Base-by-base conservation (phyloP, 192 early-diverging fungal genomes). In the Umbelopsis isabellina region DNA sequence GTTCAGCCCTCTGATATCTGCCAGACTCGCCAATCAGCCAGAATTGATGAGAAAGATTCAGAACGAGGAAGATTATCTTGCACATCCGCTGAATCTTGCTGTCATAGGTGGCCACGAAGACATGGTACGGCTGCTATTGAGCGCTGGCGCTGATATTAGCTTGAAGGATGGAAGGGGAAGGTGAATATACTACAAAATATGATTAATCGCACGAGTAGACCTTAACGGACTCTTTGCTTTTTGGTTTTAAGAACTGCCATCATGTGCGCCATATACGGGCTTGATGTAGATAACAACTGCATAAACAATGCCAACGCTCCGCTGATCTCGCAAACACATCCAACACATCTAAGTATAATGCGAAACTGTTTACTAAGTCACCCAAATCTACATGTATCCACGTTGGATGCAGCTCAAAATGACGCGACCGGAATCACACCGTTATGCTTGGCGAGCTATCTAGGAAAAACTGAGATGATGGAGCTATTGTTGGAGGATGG, bases 391-490 rank as follows among this genome's bases (percentile, higher is more conserved):
- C 72, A 79, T 25, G 72, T 78, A 15, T 55, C 77, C 10, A 85
- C 87, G 2, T 65, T 90, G 13, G 81, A 90, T 72, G 75, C 80
- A 10, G 84, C 89, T 10, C 89, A 90, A 71, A 78, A 87, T 49
- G 89, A 85, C 68, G 79, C 77, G 46, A 78, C 81, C 41, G 89
- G 89, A 1, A 90, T 90, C 27, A 90, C 89, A 13, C 89, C 89
- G 6, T 77, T 90, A 11, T 90, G 87, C 69, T 69, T 90, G 44
- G 89, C 87, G 33, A 85, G 87, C 58, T 90, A 90, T 67, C 75
- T 90, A 13, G 89, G 89, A 45, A 90, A 90, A 64, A 67, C 79
- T 9, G 81, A 84, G 30, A 78, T 90, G 8, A 83, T 88, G 33
- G 68, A 70, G 22, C 73, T 85, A 44, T 70, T 90, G 46, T 66